These are phyloP conservation scores for Actinidia arguta DNA, from an alignment of 179 eudicot genomes.

Conservation along the genomic window DNA sequence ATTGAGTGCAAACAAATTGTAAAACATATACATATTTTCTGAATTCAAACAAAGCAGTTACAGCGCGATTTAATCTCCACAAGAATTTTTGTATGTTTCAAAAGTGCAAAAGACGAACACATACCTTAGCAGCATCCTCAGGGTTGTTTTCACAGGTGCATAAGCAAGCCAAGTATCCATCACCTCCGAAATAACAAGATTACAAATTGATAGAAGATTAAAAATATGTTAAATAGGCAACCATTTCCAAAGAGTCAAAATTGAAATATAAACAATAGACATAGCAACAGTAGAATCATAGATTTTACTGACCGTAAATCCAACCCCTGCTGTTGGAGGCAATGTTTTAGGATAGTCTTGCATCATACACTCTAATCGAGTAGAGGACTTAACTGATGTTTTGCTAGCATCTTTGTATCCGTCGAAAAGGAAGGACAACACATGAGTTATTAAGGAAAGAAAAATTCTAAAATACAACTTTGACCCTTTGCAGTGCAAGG, in stretches of 20 bases:
- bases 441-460: neutral
- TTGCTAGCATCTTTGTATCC: conserved; percentile 94
- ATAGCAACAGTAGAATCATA: neutral
- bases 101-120: too few species aligned
- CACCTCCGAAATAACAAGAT: conserved; percentile 2
- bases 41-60: too few species aligned
- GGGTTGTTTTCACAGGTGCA: too few species aligned
- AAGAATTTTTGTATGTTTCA: too few species aligned
- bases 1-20: too few species aligned
- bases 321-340: conserved; percentile 94
- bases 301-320: conserved; percentile 75
- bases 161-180: too few species aligned
- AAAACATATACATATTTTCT: too few species aligned
- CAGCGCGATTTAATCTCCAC: too few species aligned
- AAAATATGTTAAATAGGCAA: neutral
- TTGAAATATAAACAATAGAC: conserved; percentile 10
- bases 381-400: conserved; percentile 93
- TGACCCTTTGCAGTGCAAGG: conserved; percentile 13
- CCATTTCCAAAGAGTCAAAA: neutral
- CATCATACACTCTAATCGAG: conserved; percentile 97
- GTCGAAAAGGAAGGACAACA: conserved; percentile 12
- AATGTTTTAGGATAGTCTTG: conserved; percentile 98
- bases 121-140: too few species aligned
- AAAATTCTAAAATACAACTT: neutral
- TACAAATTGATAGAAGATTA: neutral